Base-by-base conservation (phyloP, 768 basidiomycete genomes). In the Podaxis sp. region DNA sequence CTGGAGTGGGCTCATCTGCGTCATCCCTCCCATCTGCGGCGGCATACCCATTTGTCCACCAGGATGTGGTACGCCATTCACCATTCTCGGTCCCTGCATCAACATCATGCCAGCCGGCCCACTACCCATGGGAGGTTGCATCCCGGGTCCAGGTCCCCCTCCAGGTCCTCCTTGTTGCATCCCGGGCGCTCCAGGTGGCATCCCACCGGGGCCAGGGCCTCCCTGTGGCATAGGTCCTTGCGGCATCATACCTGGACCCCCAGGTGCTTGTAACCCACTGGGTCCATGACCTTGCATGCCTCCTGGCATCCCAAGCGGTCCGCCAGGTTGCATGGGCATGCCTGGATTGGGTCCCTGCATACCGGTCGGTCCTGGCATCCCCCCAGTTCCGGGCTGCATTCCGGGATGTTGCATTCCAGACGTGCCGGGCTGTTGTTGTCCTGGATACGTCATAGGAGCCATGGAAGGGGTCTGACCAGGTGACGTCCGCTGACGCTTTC, bases 401-500 rank as follows among this genome's bases (percentile, higher is more conserved):
- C 59, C 59, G 18, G 51, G 59, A n/a, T 7, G 50, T 53, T 60
- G 59, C 59, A 60, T 60, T 36, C 59, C 59, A n/a, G 59, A 46
- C 38, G 59, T 14, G 51, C 59, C 51, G 42, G 42, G 14, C 51
- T 56, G 62, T 35, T 61, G 68, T 42, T 67, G 68, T 68, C 69
- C 21, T 72, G 78, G 72, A 13, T 70, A 64, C 67, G 72, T 69
- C 16, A 76, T 73, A 18, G 58, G 64, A 4, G 48, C 58, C 55
- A 60, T 60, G 5, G 65, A 74, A n/a, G 71, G 72, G 55, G 78
- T 80, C 58, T 82, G 80, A 63, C 76, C 68, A 4, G 84, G 83
- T 25, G 83, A 82, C 27, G 78, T 77, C 28, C 83, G 82, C 35
- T 67, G 40, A 36, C 82, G 82, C 67, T 87, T 87, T 56, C 77